phyloP scores from a whole-genome alignment of 371 early-diverging fungal species.

The Funneliformis caledonium region DNA sequence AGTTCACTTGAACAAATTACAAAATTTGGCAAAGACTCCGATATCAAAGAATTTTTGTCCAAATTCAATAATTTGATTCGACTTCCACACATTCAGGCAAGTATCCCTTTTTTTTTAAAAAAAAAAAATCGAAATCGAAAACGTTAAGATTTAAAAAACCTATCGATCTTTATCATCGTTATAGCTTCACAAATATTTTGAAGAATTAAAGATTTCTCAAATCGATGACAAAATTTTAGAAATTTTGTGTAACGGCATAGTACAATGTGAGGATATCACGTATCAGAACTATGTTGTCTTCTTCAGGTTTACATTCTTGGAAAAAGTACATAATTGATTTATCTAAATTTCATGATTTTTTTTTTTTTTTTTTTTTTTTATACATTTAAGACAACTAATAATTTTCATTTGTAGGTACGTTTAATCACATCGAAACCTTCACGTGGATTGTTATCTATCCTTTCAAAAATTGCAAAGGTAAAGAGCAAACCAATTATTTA shows the following conservation, averaged over 20 bases:
- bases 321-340: slow-evolving; percentile 14
- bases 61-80: slow-evolving; percentile 1
- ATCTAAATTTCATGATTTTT: neutral
- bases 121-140: neutral
- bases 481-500: slow-evolving; percentile 28
- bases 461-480: slow-evolving; percentile 23
- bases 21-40: neutral
- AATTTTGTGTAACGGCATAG: slow-evolving; percentile 20
- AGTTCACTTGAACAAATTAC: neutral
- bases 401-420: neutral
- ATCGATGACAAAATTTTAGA: neutral
- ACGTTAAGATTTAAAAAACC: neutral
- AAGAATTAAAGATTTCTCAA: neutral
- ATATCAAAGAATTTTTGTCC: slow-evolving; percentile 1
- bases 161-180: neutral
- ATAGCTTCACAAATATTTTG: slow-evolving; percentile 10
- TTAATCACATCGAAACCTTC: slow-evolving; percentile 1
- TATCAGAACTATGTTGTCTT: slow-evolving; percentile 26
- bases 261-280: slow-evolving; percentile 7
- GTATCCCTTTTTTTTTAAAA: neutral
- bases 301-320: slow-evolving; percentile 15
- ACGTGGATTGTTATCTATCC: neutral
- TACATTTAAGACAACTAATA: neutral
- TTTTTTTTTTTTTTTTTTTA: neutral
- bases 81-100: neutral